Base-by-base conservation (phyloP, 2,329 filamentous ascomycete genomes). In the Lithohypha guttulata region DNA sequence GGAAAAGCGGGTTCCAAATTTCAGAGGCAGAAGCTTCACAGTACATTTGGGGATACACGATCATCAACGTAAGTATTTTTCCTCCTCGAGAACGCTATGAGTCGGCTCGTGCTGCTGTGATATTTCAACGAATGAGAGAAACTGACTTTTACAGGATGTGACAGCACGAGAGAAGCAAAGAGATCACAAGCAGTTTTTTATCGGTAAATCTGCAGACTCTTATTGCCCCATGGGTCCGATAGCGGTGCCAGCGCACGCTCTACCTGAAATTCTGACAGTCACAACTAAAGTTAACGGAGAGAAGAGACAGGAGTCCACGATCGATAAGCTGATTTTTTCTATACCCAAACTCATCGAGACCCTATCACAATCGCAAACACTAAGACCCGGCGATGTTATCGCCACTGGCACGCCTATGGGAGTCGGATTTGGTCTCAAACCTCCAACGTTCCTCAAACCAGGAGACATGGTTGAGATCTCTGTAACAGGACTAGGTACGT, bases 101-200 rank as follows among this genome's bases (percentile, higher is more conserved):
- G n/a, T n/a, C n/a, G n/a, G n/a, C n/a, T n/a, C n/a, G n/a, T n/a
- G n/a, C n/a, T n/a, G n/a, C n/a, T n/a, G n/a, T n/a, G n/a, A n/a
- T n/a, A n/a, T n/a, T n/a, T n/a, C n/a, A n/a, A n/a, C n/a, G n/a
- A n/a, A n/a, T n/a, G n/a, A n/a, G n/a, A n/a, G n/a, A n/a, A n/a
- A n/a, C n/a, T n/a, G n/a, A n/a, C n/a, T n/a, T n/a, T n/a, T n/a
- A n/a, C n/a, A n/a, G n/a, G n/a, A 75, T 34, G 58, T 75, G n/a
- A 72, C 71, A 0, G 69, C 70, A 0, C 56, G 72, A 8, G 67
- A 68, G 29, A 48, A 63, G 46, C 72, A 76, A 51, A 54, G 69
- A 18, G 70, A 76, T 34, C 72, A 76, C 42, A 75, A 75, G 51
- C 73, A 77, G 44, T 76, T 75, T 51, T 75, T 68, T 40, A 65